These are phyloP conservation scores for Alloteropsis semialata DNA, from an alignment of 176 grass and related monocot species.

Conservation along the genomic window DNA sequence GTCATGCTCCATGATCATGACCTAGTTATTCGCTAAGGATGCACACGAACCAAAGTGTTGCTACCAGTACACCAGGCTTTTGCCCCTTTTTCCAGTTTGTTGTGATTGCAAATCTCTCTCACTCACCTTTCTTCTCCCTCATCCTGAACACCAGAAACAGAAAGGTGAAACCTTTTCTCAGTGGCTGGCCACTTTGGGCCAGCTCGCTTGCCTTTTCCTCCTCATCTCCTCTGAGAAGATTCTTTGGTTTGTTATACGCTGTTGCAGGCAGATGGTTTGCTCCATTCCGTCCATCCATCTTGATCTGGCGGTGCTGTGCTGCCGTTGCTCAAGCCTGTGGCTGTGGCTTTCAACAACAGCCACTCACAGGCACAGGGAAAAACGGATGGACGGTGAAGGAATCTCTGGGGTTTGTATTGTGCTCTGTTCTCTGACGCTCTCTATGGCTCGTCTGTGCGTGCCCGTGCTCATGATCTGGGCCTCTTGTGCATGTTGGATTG, in stretches of 20 bases:
- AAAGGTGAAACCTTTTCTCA: conserved; percentile 40
- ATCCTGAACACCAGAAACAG: conserved; percentile 38
- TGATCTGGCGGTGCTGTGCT: neutral
- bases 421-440: neutral
- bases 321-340: neutral
- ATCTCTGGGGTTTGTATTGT: conserved; percentile 21
- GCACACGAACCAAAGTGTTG: conserved; percentile 27
- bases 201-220: conserved; percentile 1
- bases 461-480: conserved; percentile 28
- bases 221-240: conserved; percentile 40
- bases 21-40: conserved; percentile 22
- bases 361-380: neutral
- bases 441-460: conserved; percentile 2
- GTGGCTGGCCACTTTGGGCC: conserved; percentile 21
- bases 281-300: conserved; percentile 16
- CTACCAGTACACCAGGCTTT: conserved; percentile 8
- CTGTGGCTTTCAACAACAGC: conserved; percentile 17
- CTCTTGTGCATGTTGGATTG: conserved; percentile 34
- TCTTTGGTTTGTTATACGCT: conserved; percentile 21
- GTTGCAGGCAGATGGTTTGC: conserved; percentile 26
- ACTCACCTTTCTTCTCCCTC: neutral
- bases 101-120: conserved; percentile 36
- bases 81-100: conserved; percentile 23
- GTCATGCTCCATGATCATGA: conserved; percentile 24
- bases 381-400: conserved; percentile 23